A percentile compares a stretch with the other conserved stretches of the same genome.
Conservation (phyloP, 202 grass and related monocot genomes). For the Zizania palustris region DNA sequence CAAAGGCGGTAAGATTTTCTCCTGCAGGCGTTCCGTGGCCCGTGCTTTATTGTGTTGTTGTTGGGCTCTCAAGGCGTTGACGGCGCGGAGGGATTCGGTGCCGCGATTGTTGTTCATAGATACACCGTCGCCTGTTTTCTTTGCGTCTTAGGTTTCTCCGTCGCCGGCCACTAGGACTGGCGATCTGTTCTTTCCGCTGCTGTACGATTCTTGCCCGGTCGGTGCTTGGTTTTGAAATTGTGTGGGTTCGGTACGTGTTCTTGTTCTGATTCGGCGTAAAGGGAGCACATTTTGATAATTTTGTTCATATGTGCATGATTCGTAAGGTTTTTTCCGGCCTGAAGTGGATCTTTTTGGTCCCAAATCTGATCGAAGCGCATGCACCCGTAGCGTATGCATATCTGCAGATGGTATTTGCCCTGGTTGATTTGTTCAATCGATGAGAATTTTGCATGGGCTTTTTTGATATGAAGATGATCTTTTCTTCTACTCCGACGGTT, state of each 20-base stretch:
- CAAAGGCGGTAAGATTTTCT: conserved; percentile 36
- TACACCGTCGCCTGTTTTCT: not conserved
- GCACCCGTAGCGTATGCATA: not conserved
- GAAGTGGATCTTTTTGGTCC: not conserved
- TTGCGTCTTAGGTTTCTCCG: conserved; percentile 14
- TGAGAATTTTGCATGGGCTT: not conserved
- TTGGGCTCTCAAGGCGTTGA: not conserved
- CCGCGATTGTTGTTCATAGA: not conserved
- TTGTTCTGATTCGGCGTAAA: conserved; percentile 10
- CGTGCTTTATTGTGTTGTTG: not conserved
- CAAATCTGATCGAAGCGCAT: not conserved
- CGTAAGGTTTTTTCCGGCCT: not conserved
- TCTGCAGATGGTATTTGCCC: not conserved
- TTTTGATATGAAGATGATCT: not conserved
- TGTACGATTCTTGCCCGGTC: conserved; percentile 3
- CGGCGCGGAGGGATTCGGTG: not conserved
- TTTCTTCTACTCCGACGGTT: not conserved
- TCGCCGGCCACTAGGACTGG: not conserved
- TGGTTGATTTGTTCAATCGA: conserved; percentile 6
- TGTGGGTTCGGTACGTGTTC: not conserved
- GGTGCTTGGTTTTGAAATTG: not conserved
- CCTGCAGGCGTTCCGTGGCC: not conserved
- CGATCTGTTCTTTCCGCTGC: not conserved
- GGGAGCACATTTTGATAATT: not conserved
- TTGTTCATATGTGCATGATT: not conserved